Percentiles rank a stretch among this genome's conserved stretches.
Conservation (phyloP, 2,329 filamentous ascomycete species). For the Sclerotinia subarctica region DNA sequence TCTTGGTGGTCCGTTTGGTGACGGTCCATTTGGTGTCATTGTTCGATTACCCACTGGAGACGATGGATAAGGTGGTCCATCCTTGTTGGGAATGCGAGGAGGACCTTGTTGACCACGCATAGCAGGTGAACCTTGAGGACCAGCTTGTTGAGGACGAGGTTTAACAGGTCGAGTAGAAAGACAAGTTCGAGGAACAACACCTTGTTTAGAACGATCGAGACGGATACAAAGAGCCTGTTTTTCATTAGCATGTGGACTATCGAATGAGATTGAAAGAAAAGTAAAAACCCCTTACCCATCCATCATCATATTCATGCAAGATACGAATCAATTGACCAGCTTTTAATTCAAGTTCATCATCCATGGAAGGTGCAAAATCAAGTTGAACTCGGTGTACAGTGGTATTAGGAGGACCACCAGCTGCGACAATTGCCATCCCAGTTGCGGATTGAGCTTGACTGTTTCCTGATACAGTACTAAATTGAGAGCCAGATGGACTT, state of each 20-base stretch:
- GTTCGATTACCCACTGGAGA: constrained; percentile 22
- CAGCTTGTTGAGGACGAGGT: constrained; percentile 37
- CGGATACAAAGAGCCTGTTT: constrained; percentile 80
- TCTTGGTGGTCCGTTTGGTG: constrained; percentile 27
- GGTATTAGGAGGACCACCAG: constrained; percentile 56
- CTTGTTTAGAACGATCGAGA: constrained; percentile 86
- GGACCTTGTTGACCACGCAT: constrained; percentile 29
- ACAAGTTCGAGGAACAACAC: constrained; percentile 90
- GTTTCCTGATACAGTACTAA: constrained; percentile 53
- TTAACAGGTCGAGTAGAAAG: constrained; percentile 85
- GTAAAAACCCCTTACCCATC: constrained; percentile 68
- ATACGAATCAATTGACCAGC: constrained; percentile 83
- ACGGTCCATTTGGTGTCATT: constrained; percentile 27
- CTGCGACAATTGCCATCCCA: constrained; percentile 59
- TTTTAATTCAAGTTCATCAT: constrained; percentile 81
- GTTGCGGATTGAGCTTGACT: constrained; percentile 46
- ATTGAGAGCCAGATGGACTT: constrained; percentile 63
- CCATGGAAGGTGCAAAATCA: constrained; percentile 88
- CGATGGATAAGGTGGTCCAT: constrained; percentile 5
- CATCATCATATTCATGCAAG: constrained; percentile 95
- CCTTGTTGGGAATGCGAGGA: constrained; percentile 13
- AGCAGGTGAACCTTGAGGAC: constrained; percentile 33
- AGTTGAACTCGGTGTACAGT: constrained; percentile 89
- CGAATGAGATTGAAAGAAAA: background rate
- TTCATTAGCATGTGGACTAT: constrained; percentile 36